These are phyloP conservation scores for Endothia cerciana DNA, from an alignment of 2,329 filamentous ascomycete genomes.

Conservation along the genomic window DNA sequence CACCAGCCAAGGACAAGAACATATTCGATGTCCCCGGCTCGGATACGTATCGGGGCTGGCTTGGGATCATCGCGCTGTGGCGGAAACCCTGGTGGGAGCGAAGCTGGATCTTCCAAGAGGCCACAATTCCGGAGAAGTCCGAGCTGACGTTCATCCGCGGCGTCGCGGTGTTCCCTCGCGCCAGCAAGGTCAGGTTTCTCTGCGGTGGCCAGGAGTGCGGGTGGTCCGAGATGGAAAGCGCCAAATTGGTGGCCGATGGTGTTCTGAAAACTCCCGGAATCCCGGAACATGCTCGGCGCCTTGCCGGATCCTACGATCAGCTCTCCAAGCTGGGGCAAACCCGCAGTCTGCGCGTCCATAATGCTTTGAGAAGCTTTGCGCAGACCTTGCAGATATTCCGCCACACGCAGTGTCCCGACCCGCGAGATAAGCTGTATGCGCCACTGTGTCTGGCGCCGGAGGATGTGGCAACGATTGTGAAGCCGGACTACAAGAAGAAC, in stretches of 20 bases:
- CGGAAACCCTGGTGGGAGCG: background rate
- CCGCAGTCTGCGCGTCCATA: conserved; percentile 1
- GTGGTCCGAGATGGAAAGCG: background rate
- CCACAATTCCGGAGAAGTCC: background rate
- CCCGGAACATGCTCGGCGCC: background rate
- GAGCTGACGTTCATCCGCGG: background rate
- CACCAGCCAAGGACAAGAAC: conserved; percentile 4
- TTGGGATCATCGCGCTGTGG: conserved; percentile 3
- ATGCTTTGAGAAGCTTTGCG: background rate
- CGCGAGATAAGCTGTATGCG: conserved; percentile 1
- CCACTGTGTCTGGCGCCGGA: conserved; percentile 1
- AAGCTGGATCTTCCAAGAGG: conserved; percentile 1
- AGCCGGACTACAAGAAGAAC: conserved; percentile 6
- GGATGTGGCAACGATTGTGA: background rate
- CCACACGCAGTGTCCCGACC: conserved; percentile 9
- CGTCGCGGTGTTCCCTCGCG: background rate
- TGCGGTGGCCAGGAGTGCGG: conserved; percentile 1
- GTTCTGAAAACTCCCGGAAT: background rate
- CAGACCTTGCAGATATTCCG: background rate
- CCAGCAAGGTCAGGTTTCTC: background rate
- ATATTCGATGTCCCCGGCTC: conserved; percentile 5
- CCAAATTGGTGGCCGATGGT: background rate
- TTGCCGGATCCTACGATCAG: background rate
- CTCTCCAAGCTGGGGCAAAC: background rate
- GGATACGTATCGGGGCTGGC: background rate